Evolutionary conservation across 768 basidiomycete species (phyloP), one percentile per base, ranked within the genome.

Genomic region (Trametes meyenii): DNA sequence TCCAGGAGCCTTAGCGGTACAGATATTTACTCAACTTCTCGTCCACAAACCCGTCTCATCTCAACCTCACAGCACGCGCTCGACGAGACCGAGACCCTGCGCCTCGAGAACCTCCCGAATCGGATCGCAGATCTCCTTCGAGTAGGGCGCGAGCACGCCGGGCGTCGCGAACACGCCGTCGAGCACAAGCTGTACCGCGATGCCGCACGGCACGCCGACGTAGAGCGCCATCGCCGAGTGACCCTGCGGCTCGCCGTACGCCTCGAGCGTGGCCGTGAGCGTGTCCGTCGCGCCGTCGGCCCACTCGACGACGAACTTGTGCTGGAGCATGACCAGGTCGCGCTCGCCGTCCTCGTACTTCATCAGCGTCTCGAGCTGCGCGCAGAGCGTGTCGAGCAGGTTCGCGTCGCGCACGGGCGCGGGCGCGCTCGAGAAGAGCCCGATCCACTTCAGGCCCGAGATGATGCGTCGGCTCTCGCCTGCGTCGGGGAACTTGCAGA

Each of bases 241-340:
- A 1, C 93, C 94, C 64, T 75, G 71, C 52, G 89, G 86, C 54
- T 82, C 84, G 39, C 96, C 96, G 70, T 96, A 97, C 53, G 84
- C 85, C 74, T 97, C 93, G 19, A 98, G 82, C 8, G 96, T 95
- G 49, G 95, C 93, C 1, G 96, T 98, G 69, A 93, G 77, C 29
- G 85, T 94, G 78, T 95, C 85, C 76, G 83, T 78, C 50, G 76
- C 82, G 49, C 96, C 95, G 70, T 98, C 93, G 36, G 83, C 81
- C 84, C 90, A 91, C 72, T 95, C 88, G 39, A 98, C 88, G 67
- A 93, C 77, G 72, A 99, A 98, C 80, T 96, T 96, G 84, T 99
- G 96, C 77, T 98, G 96, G 55, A 99, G 86, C 88, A 98, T 93
- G 62, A 99, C 92, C 62, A 98, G 85, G 75, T 99, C 96, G 12